Conservation (phyloP, 164 flowering plant genomes). For the Magnolia officinalis region DNA sequence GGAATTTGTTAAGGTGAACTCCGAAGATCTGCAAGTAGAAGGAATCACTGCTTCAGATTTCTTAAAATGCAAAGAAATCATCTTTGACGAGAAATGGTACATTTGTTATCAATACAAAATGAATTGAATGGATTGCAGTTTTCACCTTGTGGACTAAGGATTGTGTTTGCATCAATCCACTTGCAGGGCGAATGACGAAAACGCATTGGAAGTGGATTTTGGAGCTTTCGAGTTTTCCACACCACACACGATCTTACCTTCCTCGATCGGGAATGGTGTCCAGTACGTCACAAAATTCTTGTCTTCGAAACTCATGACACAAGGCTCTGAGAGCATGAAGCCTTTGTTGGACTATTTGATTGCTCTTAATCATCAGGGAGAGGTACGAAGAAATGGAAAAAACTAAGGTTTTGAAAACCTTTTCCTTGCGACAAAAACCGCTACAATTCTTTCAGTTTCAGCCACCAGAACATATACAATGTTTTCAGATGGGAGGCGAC, state of each 20-base stretch:
- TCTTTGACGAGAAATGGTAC: slow-evolving; percentile 73
- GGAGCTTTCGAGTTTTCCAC: slow-evolving; percentile 58
- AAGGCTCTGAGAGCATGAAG: slow-evolving; percentile 31
- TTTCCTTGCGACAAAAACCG: too few species aligned
- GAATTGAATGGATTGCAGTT: background rate
- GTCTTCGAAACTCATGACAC: slow-evolving; percentile 40
- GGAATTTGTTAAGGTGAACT: slow-evolving; percentile 77
- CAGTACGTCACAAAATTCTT: slow-evolving; percentile 55
- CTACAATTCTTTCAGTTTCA: too few species aligned
- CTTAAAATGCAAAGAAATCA: slow-evolving; percentile 71
- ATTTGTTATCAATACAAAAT: slow-evolving; percentile 2
- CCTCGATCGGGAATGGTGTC: slow-evolving; percentile 81
- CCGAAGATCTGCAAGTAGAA: slow-evolving; percentile 61
- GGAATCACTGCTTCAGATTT: slow-evolving; percentile 59
- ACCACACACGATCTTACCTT: slow-evolving; percentile 57
- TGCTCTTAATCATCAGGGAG: slow-evolving; percentile 57
- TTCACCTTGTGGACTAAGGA: background rate
- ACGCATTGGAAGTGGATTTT: slow-evolving; percentile 87
- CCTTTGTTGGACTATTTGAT: slow-evolving; percentile 59
- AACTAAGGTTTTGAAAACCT: too few species aligned
- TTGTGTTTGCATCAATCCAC: background rate
- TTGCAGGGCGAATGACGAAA: slow-evolving; percentile 85
- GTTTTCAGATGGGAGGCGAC: too few species aligned
- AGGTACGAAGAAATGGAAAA: slow-evolving; percentile 38
- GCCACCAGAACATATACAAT: too few species aligned